Base-by-base conservation (phyloP, 345 rosid species). In the Eutrema heterophyllum region DNA sequence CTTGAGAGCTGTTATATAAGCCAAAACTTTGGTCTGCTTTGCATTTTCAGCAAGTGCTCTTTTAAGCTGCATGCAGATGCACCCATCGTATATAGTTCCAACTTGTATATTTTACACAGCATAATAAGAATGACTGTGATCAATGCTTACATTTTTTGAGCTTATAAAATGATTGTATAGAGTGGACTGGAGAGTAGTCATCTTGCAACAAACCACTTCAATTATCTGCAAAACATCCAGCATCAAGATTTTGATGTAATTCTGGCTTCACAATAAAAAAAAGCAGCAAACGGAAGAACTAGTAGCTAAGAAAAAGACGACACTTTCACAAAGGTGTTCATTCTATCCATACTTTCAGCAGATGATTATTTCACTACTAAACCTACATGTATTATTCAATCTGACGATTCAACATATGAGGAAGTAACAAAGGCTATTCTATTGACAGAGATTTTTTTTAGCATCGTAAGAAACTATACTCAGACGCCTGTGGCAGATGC, bases 121-220 rank as follows among this genome's bases (percentile, higher is more conserved):
- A n/a, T 53, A 44, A 12, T 59, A 55, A 64, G 72, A 56, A 45
- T 51, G 73, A 52, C 51, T 51, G 68, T 40, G 63, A 78, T 15
- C 66, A 62, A 74, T 70, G 56, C 89, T 44, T 80, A 92, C 97
- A 84, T 95, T 95, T 87, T 95, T 95, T 58, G 97, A 95, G 73
- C 89, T 96, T 78, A 95, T 87, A 77, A 95, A 95, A 81, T 95
- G 97, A 75, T 85, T 87, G 77, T 95, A 95, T 46, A 95, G 73
- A 71, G 85, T 88, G 70, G 90, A 71, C 81, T 95, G 99, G 67
- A 95, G 97, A 66, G 92, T 83, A 79, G 92, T 89, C 89, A 95
- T 85, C 82, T 92, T 92, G 89, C 97, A 95, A 67, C 99, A 95
- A 75, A 95, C 97, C 73, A 95, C 99, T 89, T 95, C 96, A 80